These are phyloP conservation scores for Nannochloris sp. DNA, from an alignment of 139 green algal species.

Conservation along the genomic window DNA sequence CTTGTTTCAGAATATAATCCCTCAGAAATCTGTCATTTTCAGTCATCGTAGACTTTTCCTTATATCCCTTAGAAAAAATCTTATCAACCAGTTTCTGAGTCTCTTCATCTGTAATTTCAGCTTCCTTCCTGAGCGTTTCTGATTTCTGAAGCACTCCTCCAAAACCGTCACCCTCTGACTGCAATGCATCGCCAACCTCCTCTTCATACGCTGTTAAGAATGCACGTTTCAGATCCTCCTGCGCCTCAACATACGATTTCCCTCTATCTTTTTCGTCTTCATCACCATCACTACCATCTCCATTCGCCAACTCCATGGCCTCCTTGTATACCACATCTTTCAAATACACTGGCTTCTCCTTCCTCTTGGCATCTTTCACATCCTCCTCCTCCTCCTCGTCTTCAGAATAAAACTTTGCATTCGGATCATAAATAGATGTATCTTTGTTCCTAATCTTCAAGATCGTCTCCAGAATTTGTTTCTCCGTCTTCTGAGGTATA, in stretches of 20 bases:
- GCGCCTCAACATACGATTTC: slow-evolving; percentile 62
- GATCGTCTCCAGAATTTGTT: slow-evolving; percentile 61
- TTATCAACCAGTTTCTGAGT: slow-evolving; percentile 47
- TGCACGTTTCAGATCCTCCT: slow-evolving; percentile 52
- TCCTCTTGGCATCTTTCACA: slow-evolving; percentile 2
- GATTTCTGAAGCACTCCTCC: slow-evolving; percentile 11
- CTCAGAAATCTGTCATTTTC: slow-evolving; percentile 70
- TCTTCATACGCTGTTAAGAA: slow-evolving; percentile 45
- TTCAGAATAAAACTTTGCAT: slow-evolving; percentile 52
- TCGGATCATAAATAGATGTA: slow-evolving; percentile 56
- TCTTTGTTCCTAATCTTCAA: slow-evolving; percentile 60
- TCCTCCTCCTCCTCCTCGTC: slow-evolving; percentile 27
- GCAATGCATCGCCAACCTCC: slow-evolving; percentile 5
- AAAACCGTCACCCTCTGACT: slow-evolving; percentile 13
- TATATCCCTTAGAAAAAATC: slow-evolving; percentile 61
- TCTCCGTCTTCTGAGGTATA: slow-evolving; percentile 43
- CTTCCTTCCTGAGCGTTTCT: neutral
- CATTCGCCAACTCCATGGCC: slow-evolving; percentile 39
- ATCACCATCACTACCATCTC: slow-evolving; percentile 16
- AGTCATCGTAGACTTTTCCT: slow-evolving; percentile 32
- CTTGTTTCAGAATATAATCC: slow-evolving; percentile 69
- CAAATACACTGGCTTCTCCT: slow-evolving; percentile 57
- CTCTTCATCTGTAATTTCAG: neutral
- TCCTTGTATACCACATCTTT: slow-evolving; percentile 74
- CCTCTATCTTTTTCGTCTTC: slow-evolving; percentile 18